Percentiles rank a stretch among this genome's conserved stretches.
Conservation (phyloP, 192 early-diverging fungal genomes). For the Backusella sp. region DNA sequence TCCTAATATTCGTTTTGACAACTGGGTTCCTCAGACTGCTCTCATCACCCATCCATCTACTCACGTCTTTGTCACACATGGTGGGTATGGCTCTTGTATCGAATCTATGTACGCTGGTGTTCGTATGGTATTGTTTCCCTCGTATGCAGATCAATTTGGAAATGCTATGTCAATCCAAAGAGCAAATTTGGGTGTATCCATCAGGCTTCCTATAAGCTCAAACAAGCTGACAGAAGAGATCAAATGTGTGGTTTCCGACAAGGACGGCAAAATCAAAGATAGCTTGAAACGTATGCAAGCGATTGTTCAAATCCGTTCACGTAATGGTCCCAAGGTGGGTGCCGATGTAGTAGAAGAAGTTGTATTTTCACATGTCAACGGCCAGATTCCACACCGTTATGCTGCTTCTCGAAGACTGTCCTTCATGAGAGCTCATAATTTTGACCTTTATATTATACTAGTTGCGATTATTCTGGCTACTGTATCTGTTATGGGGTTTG, state of each 20-base stretch:
- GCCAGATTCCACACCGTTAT: slow-evolving; percentile 15
- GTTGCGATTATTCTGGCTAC: background rate
- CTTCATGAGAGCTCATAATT: slow-evolving; percentile 14
- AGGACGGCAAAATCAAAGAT: background rate
- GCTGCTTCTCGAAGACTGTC: slow-evolving; percentile 18
- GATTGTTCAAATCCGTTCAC: slow-evolving; percentile 15
- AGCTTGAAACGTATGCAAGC: background rate
- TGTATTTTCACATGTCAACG: background rate
- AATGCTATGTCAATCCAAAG: slow-evolving; percentile 7
- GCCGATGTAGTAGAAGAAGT: slow-evolving; percentile 29
- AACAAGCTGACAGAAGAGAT: background rate
- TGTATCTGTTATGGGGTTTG: background rate
- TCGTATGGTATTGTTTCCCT: slow-evolving; percentile 29
- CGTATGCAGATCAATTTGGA: slow-evolving; percentile 21
- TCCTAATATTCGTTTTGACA: background rate
- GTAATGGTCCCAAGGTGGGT: background rate
- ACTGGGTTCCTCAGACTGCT: slow-evolving; percentile 34
- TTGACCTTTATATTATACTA: slow-evolving; percentile 14
- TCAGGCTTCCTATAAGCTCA: background rate
- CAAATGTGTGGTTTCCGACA: background rate
- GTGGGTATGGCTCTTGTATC: slow-evolving; percentile 20
- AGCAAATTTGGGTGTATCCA: background rate
- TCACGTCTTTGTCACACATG: slow-evolving; percentile 27
- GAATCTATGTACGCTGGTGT: slow-evolving; percentile 30
- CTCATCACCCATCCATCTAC: slow-evolving; percentile 24